Conservation (phyloP, 148 eudicot species). For the Mesembryanthemum crystallinum region DNA sequence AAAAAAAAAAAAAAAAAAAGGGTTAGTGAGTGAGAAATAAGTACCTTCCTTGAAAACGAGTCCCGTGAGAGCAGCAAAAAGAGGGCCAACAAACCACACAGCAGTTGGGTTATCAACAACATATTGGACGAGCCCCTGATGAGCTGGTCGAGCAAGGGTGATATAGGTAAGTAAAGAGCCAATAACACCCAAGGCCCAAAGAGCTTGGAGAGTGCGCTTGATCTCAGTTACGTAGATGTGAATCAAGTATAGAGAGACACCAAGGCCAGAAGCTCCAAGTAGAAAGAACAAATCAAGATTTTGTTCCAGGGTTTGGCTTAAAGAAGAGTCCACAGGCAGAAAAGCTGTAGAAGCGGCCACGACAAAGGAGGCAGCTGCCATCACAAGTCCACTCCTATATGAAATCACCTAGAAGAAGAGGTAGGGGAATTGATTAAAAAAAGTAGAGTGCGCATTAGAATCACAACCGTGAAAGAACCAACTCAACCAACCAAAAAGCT, state of each 20-base stretch:
- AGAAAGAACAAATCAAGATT: constrained; percentile 50
- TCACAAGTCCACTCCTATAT: constrained; percentile 81
- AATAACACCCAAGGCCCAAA: constrained; percentile 61
- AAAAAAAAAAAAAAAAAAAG: too few species aligned
- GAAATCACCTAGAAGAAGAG: constrained; percentile 45
- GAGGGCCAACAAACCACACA: constrained; percentile 85
- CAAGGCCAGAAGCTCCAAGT: constrained; percentile 73
- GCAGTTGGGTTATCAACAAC: constrained; percentile 64
- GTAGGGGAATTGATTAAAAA: too few species aligned
- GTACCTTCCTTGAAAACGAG: constrained; percentile 94
- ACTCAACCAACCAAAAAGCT: too few species aligned
- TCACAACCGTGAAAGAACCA: too few species aligned
- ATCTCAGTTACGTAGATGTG: constrained; percentile 83
- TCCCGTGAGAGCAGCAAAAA: constrained; percentile 87
- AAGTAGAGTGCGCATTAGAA: too few species aligned
- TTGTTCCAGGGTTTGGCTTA: constrained; percentile 21
- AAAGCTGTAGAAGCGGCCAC: constrained; percentile 59
- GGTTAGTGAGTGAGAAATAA: too few species aligned
- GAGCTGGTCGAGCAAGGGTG: constrained; percentile 62
- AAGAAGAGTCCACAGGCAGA: constrained; percentile 28
- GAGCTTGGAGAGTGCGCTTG: constrained; percentile 76
- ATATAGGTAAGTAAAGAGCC: constrained; percentile 65
- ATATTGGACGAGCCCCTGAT: constrained; percentile 53
- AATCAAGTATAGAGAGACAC: constrained; percentile 65
- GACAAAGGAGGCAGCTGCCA: constrained; percentile 73